These are phyloP conservation scores for Flaveria trinervia DNA, from an alignment of 129 eudicot species.

Conservation along the genomic window DNA sequence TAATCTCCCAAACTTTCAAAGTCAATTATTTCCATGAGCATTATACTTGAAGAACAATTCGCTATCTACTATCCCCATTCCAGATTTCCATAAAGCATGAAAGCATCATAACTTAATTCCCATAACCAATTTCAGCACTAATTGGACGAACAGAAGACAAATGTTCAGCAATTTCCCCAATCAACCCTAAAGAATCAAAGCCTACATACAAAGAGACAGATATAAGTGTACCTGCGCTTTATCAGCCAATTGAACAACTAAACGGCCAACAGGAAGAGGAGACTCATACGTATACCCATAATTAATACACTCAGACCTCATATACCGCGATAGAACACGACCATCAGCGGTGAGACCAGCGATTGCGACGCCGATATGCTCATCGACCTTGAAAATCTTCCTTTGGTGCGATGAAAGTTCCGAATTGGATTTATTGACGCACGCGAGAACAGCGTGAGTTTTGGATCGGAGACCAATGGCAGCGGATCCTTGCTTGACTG, in stretches of 20 bases:
- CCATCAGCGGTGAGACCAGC: conserved; percentile 99
- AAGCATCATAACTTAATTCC: background rate
- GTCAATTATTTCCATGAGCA: too few species aligned
- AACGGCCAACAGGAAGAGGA: conserved; percentile 86
- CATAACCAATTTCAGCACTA: background rate
- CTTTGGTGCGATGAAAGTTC: conserved; percentile 96
- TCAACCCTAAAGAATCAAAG: conserved; percentile 11
- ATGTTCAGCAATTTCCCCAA: background rate
- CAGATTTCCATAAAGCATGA: too few species aligned
- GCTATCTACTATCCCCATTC: too few species aligned
- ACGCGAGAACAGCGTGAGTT: conserved; percentile 85
- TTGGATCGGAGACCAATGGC: conserved; percentile 97
- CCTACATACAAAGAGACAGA: background rate
- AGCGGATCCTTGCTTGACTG: conserved; percentile 97
- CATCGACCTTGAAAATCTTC: conserved; percentile 97
- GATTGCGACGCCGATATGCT: conserved; percentile 95
- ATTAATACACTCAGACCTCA: conserved; percentile 88
- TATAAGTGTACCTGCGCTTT: conserved; percentile 77
- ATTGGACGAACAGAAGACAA: background rate
- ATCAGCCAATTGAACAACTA: conserved; percentile 96
- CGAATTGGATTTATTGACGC: conserved; percentile 85
- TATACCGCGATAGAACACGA: conserved; percentile 84
- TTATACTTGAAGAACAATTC: too few species aligned
- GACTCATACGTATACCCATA: conserved; percentile 78
- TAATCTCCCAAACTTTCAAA: too few species aligned